A percentile compares a stretch with the other conserved stretches of the same genome.
These are phyloP conservation scores for Globisporangium radiosum DNA, from an alignment of 352 stramenopile species.

Conservation along the genomic window DNA sequence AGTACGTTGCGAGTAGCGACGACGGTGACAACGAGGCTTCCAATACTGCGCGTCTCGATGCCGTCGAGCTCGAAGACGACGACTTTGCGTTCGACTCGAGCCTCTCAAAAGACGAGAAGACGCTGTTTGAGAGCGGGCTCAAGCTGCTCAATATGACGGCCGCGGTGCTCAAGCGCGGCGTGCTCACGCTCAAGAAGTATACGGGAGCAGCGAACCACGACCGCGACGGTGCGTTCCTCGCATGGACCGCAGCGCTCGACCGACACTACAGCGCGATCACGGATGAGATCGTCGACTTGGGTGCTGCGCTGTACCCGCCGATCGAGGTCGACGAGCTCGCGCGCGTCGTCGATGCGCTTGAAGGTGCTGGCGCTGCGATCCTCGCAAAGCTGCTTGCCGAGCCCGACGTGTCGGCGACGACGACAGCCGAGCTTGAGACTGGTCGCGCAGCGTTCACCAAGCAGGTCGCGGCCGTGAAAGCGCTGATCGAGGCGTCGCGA, in stretches of 20 bases:
- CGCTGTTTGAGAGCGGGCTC: conserved; percentile 55
- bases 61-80: conserved; percentile 46
- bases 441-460: conserved; percentile 47
- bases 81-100: conserved; percentile 75
- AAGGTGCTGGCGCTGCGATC: conserved; percentile 28
- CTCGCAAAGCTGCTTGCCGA: conserved; percentile 44
- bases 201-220: conserved; percentile 27
- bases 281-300: conserved; percentile 74
- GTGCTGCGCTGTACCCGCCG: conserved; percentile 72
- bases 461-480: conserved; percentile 50
- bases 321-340: conserved; percentile 57
- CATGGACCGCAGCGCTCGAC: conserved; percentile 66
- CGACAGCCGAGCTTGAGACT: conserved; percentile 31
- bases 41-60: conserved; percentile 23
- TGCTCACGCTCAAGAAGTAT: conserved; percentile 74
- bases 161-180: conserved; percentile 73
- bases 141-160: conserved; percentile 70
- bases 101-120: conserved; percentile 57
- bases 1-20: conserved; percentile 20
- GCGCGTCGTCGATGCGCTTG: conserved; percentile 26
- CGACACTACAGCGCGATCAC: conserved; percentile 52
- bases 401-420: conserved; percentile 30
- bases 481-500: conserved; percentile 40
- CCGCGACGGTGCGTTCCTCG: conserved; percentile 47
- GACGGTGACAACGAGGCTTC: conserved; percentile 18